These are phyloP conservation scores for Vigna angularis DNA, from an alignment of 306 rosid species.

Conservation along the genomic window DNA sequence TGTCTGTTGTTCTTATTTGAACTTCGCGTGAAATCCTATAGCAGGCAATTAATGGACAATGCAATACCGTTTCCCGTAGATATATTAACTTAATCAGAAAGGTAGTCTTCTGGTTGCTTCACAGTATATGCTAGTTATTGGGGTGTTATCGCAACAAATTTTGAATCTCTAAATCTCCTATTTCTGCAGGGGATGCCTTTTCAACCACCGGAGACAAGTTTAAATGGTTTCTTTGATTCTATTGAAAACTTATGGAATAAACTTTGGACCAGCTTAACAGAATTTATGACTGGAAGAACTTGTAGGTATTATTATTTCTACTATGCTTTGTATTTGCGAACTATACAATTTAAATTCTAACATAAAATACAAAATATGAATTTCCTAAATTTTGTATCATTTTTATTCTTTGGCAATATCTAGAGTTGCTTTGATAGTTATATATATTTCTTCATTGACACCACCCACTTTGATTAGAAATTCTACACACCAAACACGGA, in stretches of 20 bases:
- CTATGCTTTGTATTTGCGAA: neutral
- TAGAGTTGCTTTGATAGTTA: conserved; percentile 18
- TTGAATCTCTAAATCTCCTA: conserved; percentile 37
- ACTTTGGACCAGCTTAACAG: conserved; percentile 61
- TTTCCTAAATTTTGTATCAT: conserved; percentile 20
- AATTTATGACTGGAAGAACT: conserved; percentile 74
- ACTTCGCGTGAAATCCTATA: no score
- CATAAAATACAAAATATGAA: neutral
- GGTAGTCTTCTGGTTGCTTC: conserved; percentile 33
- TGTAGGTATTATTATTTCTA: conserved; percentile 71
- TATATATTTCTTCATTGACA: conserved; percentile 4
- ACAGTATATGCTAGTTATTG: conserved; percentile 5
- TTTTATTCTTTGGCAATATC: neutral
- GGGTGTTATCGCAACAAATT: conserved; percentile 4
- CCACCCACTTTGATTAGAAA: neutral
- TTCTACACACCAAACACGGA: neutral
- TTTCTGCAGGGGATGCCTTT: conserved; percentile 72
- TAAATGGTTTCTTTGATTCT: conserved; percentile 70
- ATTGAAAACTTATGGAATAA: conserved; percentile 70
- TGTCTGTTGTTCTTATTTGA: neutral
- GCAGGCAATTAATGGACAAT: neutral
- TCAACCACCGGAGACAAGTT: conserved; percentile 64
- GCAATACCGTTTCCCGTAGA: neutral
- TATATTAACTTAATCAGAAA: neutral
- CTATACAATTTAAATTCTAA: conserved; percentile 22